Conservation (phyloP, 1,139 yeast species). For the Pichia sp. region DNA sequence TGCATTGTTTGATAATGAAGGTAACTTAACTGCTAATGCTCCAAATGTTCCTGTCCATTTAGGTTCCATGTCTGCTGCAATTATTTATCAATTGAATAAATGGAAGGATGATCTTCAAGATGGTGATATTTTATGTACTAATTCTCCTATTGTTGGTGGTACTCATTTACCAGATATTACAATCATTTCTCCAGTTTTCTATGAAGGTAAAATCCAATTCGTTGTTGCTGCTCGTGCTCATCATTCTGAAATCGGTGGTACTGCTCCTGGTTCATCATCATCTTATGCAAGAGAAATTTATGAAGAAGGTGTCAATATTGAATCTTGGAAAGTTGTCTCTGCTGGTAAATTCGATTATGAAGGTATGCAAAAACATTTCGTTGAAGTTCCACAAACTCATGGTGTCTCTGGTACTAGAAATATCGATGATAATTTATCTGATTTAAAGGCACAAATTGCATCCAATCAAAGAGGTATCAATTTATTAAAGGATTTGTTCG, state of each 20-base stretch:
- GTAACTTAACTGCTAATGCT: constrained; percentile 62
- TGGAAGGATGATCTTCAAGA: constrained; percentile 52
- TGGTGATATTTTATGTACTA: constrained; percentile 58
- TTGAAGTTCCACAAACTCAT: constrained; percentile 50
- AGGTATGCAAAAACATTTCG: constrained; percentile 45
- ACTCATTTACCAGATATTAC: constrained; percentile 74
- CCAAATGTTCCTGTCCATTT: constrained; percentile 65
- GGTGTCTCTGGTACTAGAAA: constrained; percentile 65
- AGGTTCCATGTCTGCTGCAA: constrained; percentile 67
- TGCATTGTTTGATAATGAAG: constrained; percentile 55
- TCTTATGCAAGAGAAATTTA: constrained; percentile 58
- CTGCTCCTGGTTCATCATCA: constrained; percentile 66
- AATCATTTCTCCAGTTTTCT: constrained; percentile 67
- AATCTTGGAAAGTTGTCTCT: constrained; percentile 52
- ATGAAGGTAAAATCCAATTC: constrained; percentile 44
- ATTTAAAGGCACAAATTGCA: constrained; percentile 65
- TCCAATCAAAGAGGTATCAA: constrained; percentile 64
- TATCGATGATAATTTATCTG: constrained; percentile 58
- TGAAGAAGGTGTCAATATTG: constrained; percentile 64
- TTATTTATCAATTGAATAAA: constrained; percentile 47
- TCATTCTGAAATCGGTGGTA: constrained; percentile 68
- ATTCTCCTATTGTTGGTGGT: constrained; percentile 62
- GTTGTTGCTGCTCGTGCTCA: constrained; percentile 68
- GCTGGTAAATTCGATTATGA: constrained; percentile 54
- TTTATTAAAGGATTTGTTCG: constrained; percentile 46